These are phyloP conservation scores for Starmerella potacharoeniae DNA, from an alignment of 805 yeast species.

Conservation along the genomic window DNA sequence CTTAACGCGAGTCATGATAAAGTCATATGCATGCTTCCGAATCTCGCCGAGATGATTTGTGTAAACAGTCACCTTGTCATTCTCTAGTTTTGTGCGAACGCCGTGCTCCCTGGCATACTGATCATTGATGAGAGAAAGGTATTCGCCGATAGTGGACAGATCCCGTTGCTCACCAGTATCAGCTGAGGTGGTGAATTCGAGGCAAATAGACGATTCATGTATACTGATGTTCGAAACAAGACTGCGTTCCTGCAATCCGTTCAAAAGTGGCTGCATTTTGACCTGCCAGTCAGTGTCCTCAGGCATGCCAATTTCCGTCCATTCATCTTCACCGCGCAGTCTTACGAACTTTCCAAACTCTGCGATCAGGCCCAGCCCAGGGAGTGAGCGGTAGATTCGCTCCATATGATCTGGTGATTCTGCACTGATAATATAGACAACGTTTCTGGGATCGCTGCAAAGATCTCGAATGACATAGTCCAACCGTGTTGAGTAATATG, in stretches of 20 bases:
- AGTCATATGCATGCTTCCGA: slow-evolving; percentile 16
- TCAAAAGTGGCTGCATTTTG: slow-evolving; percentile 43
- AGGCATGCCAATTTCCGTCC: slow-evolving; percentile 29
- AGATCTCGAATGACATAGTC: slow-evolving; percentile 49
- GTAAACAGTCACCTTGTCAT: slow-evolving; percentile 60
- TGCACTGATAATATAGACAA: slow-evolving; percentile 61
- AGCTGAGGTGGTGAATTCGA: slow-evolving; percentile 47
- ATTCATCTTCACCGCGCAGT: slow-evolving; percentile 34
- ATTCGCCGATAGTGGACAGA: slow-evolving; percentile 63
- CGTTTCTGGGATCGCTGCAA: slow-evolving; percentile 44
- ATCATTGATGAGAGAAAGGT: slow-evolving; percentile 74
- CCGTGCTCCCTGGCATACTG: slow-evolving; percentile 41
- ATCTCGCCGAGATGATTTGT: slow-evolving; percentile 45
- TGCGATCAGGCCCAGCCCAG: slow-evolving; percentile 71
- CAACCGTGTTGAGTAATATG: slow-evolving; percentile 20
- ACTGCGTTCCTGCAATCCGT: slow-evolving; percentile 57
- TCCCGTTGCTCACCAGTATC: slow-evolving; percentile 46
- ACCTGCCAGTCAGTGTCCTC: slow-evolving; percentile 42
- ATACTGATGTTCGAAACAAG: slow-evolving; percentile 66
- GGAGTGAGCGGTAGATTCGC: slow-evolving; percentile 52
- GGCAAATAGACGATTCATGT: slow-evolving; percentile 65
- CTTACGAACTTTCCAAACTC: slow-evolving; percentile 79
- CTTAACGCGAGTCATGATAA: slow-evolving; percentile 11
- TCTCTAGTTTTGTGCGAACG: slow-evolving; percentile 67
- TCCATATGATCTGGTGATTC: slow-evolving; percentile 55